Percentiles rank a stretch among this genome's conserved stretches.
phyloP scores from a whole-genome alignment of 2,329 filamentous ascomycete species.

The Epichloe coenophiala region DNA sequence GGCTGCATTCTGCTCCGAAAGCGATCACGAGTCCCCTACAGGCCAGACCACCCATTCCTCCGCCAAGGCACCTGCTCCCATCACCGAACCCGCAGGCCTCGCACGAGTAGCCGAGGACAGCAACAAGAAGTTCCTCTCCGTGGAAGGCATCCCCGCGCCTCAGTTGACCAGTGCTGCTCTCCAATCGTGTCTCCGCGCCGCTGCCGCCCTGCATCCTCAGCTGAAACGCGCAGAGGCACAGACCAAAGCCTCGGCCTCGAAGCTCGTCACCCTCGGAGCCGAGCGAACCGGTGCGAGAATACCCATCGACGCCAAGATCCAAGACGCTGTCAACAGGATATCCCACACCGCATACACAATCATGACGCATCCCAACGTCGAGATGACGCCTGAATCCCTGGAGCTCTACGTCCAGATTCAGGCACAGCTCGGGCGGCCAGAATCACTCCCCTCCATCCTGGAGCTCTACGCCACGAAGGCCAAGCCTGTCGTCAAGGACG shows the following conservation, averaged over 20 bases:
- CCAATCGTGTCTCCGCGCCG: slow-evolving; percentile 30
- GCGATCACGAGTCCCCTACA: not conserved
- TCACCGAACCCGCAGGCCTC: slow-evolving; percentile 26
- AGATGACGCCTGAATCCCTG: slow-evolving; percentile 63
- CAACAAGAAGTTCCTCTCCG: slow-evolving; percentile 28
- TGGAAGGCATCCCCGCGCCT: slow-evolving; percentile 30
- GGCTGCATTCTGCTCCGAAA: slow-evolving; percentile 7
- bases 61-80: slow-evolving; percentile 7
- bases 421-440: slow-evolving; percentile 55
- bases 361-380: slow-evolving; percentile 60
- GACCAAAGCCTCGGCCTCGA: slow-evolving; percentile 35
- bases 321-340: slow-evolving; percentile 35
- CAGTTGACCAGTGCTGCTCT: slow-evolving; percentile 30
- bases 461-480: slow-evolving; percentile 75
- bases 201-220: slow-evolving; percentile 29
- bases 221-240: slow-evolving; percentile 25
- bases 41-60: not conserved
- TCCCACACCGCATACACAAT: slow-evolving; percentile 54
- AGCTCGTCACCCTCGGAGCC: slow-evolving; percentile 33
- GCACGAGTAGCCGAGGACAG: slow-evolving; percentile 28
- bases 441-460: slow-evolving; percentile 64
- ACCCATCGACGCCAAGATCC: slow-evolving; percentile 21
- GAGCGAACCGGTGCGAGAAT: slow-evolving; percentile 20
- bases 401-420: slow-evolving; percentile 66
- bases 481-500: slow-evolving; percentile 47